Conservation (phyloP, 2,329 filamentous ascomycete species). For the Fusarium sororula region DNA sequence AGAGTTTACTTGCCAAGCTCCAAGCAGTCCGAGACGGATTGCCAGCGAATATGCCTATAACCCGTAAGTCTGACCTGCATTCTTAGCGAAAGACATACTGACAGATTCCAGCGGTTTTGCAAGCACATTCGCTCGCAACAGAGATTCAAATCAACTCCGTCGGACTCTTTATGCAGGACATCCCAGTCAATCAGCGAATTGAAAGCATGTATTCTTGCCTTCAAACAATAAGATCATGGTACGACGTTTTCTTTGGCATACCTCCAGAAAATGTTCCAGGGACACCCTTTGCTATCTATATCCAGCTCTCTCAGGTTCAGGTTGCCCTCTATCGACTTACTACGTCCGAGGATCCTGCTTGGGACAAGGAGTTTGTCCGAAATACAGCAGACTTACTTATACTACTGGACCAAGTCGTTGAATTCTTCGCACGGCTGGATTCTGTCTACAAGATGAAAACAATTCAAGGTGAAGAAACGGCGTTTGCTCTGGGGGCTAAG, state of each 20-base stretch:
- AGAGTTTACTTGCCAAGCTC: constrained; percentile 43
- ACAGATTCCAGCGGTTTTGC: constrained; percentile 41
- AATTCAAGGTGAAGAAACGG: constrained; percentile 42
- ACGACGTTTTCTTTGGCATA: constrained; percentile 49
- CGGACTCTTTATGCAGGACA: constrained; percentile 45
- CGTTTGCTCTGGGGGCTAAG: constrained; percentile 48
- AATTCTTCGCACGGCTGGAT: constrained; percentile 44
- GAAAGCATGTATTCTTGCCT: constrained; percentile 50
- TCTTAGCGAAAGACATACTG: background rate
- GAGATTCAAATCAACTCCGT: constrained; percentile 48
- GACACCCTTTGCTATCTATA: constrained; percentile 47
- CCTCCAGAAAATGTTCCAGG: constrained; percentile 43
- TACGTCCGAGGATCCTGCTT: constrained; percentile 51
- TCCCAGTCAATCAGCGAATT: constrained; percentile 46
- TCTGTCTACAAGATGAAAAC: constrained; percentile 42
- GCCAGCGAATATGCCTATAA: constrained; percentile 36
- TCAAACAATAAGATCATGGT: constrained; percentile 48
- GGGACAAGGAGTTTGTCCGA: constrained; percentile 52
- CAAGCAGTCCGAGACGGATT: constrained; percentile 40
- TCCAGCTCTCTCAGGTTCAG: constrained; percentile 49
- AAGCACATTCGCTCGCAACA: constrained; percentile 42
- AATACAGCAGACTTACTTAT: constrained; percentile 48
- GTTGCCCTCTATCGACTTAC: constrained; percentile 52
- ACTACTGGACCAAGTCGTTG: constrained; percentile 48
- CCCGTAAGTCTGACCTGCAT: constrained; percentile 37